Conservation (phyloP, 306 rosid species). For the Acmispon strigosus region DNA sequence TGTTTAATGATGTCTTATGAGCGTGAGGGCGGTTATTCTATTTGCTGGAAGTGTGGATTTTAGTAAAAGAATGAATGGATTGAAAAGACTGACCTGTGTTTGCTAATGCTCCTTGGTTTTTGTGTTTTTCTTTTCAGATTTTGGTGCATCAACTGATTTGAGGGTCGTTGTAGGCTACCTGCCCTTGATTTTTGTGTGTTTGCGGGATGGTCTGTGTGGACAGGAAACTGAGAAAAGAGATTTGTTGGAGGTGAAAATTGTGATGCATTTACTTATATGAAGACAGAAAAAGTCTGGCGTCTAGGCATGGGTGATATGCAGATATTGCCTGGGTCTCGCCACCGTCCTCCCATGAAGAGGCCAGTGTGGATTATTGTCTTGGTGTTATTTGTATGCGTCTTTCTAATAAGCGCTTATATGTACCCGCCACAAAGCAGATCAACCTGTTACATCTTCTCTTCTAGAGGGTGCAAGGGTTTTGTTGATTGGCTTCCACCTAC, state of each 20-base stretch:
- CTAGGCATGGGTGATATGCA: slow-evolving; percentile 74
- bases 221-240: background rate
- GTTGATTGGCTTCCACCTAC: slow-evolving; percentile 83
- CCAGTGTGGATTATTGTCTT: slow-evolving; percentile 88
- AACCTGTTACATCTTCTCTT: slow-evolving; percentile 76
- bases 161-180: slow-evolving; percentile 10
- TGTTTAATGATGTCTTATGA: background rate
- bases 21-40: background rate
- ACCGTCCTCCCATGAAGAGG: slow-evolving; percentile 72
- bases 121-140: slow-evolving; percentile 28
- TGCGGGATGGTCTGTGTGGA: slow-evolving; percentile 13
- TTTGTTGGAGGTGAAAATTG: slow-evolving; percentile 28
- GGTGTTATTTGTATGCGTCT: slow-evolving; percentile 72
- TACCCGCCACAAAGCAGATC: slow-evolving; percentile 67
- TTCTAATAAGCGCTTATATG: slow-evolving; percentile 75
- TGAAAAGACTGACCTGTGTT: background rate
- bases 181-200: background rate
- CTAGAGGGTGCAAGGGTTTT: slow-evolving; percentile 67
- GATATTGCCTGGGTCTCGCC: slow-evolving; percentile 73
- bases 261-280: slow-evolving; percentile 60
- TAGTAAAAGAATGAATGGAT: background rate
- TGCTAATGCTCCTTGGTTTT: background rate
- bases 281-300: slow-evolving; percentile 65
- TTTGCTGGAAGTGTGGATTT: background rate
- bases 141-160: background rate